Percentiles rank a stretch among this genome's conserved stretches.
These are phyloP conservation scores for Lagenidium sp. DNA, from an alignment of 352 stramenopile genomes.

Conservation along the genomic window DNA sequence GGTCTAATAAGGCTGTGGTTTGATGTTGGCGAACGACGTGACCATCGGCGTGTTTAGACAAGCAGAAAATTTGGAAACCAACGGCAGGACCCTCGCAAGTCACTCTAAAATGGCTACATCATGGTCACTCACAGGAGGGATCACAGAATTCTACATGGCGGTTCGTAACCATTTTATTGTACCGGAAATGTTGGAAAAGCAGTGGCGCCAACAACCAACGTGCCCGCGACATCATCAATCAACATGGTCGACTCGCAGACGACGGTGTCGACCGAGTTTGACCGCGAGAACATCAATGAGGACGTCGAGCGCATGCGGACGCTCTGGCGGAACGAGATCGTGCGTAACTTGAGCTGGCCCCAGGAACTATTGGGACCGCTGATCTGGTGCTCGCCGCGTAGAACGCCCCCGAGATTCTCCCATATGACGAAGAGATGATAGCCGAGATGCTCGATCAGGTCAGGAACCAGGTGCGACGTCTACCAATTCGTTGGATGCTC, in stretches of 20 bases:
- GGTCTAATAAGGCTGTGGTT: too few species aligned
- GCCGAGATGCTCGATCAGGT: conserved; percentile 80
- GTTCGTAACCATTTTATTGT: too few species aligned
- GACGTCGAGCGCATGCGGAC: conserved; percentile 59
- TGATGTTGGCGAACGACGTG: too few species aligned
- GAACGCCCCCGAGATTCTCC: conserved; percentile 73
- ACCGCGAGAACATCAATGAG: conserved; percentile 73
- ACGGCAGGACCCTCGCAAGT: too few species aligned
- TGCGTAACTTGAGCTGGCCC: conserved; percentile 18
- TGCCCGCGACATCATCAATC: too few species aligned
- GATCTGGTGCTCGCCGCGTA: conserved; percentile 9
- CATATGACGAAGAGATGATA: conserved; percentile 72
- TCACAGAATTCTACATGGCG: too few species aligned
- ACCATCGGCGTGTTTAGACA: too few species aligned
- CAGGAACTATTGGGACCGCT: not conserved
- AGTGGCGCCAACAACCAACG: too few species aligned
- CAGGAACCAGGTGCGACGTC: conserved; percentile 45
- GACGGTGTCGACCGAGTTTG: conserved; percentile 22
- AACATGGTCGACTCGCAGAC: conserved; percentile 16
- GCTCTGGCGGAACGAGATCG: conserved; percentile 79
- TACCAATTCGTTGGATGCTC: not conserved
- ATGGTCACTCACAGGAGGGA: too few species aligned
- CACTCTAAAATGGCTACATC: too few species aligned
- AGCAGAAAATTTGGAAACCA: too few species aligned
- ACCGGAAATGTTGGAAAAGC: too few species aligned